Base-by-base conservation (phyloP, 202 grass and related monocot genomes). In the Thinopyrum obtusiflorum region DNA sequence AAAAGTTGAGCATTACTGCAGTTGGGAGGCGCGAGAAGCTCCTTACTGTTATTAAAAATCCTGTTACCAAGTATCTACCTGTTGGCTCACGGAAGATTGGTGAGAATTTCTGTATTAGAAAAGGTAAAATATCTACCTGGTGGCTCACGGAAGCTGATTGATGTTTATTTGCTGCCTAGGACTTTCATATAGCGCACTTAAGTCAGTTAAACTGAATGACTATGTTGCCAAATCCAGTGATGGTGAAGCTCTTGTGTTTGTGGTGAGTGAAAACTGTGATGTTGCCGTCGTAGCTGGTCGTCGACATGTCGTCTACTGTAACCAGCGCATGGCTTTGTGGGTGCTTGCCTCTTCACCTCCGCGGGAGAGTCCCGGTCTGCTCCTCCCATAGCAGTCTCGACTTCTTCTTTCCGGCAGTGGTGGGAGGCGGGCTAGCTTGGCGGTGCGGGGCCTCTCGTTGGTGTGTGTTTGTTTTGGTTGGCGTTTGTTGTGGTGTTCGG, bases 21-120 rank as follows among this genome's bases (percentile, higher is more conserved):
- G 92, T 89, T 69, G 97, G 91, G 9, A 98, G 88, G 73, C 88
- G 88, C 25, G 90, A 98, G 85, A 98, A 98, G 84, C 93, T 98
- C 78, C 91, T 98, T 78, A 96, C 94, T 84, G 85, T 98, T 39
- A 94, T 98, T 85, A 95, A 98, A 89, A 98, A 96, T 88, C 97
- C 93, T 88, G 93, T 98, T 70, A 91, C 89, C 33, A 90, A 83
- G 7, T 87, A 96, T 83, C 78, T 98, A 74, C 97, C 97, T 79
- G 86, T 94, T 81, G 90, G 91, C 51, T 90, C 96, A 40, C 44
- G 77, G 40, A 98, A 92, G 81, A 95, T 98, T 74, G 96, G 96
- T 98, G 64, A 83, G 66, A 82, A 39, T 80, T 46, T 78, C 1
- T 65, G 21, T 44, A 44, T 37, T 33, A 51, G 1, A 11, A 13